phyloP scores from a whole-genome alignment of 192 early-diverging fungal genomes.

The Rhizoclosmatium globosum region DNA sequence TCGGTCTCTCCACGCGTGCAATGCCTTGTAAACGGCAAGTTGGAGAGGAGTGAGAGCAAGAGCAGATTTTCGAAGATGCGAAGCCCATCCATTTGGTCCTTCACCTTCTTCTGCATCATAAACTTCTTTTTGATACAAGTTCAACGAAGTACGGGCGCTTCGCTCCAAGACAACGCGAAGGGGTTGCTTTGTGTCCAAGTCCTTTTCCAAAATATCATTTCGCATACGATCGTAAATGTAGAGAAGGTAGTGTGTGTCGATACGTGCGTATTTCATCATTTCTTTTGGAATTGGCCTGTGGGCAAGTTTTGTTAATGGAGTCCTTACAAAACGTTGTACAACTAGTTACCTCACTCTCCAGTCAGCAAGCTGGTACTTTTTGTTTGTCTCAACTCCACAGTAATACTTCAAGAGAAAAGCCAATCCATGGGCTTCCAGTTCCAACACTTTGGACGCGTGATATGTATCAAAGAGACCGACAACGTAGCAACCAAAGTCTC shows the following conservation, averaged over 20 bases:
- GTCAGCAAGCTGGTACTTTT: conserved; percentile 95
- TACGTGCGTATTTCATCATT: conserved; percentile 91
- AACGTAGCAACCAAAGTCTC: conserved; percentile 96
- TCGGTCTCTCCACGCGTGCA: conserved; percentile 94
- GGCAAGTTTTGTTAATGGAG: not conserved
- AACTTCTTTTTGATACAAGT: conserved; percentile 78
- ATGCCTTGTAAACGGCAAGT: conserved; percentile 81
- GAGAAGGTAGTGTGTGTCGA: conserved; percentile 95
- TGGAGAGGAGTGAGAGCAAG: conserved; percentile 56
- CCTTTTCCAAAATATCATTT: conserved; percentile 73
- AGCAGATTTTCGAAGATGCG: conserved; percentile 68
- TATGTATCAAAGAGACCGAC: conserved; percentile 98
- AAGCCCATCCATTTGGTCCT: conserved; percentile 83
- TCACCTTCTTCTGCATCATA: conserved; percentile 85
- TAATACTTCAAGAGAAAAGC: conserved; percentile 84
- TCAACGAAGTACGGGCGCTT: conserved; percentile 74
- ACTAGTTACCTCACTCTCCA: conserved; percentile 88
- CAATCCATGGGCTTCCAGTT: conserved; percentile 79
- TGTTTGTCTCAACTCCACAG: conserved; percentile 85
- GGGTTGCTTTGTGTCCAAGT: conserved; percentile 71
- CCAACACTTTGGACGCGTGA: conserved; percentile 89
- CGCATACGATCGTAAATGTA: conserved; percentile 95
- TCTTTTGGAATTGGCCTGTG: conserved; percentile 87
- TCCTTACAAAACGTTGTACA: not conserved
- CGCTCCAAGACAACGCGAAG: conserved; percentile 68